Evolutionary conservation across 495 filamentous ascomycete genomes (phyloP), one percentile per base, ranked within the genome.

Genomic region (Neurospora cerealis): DNA sequence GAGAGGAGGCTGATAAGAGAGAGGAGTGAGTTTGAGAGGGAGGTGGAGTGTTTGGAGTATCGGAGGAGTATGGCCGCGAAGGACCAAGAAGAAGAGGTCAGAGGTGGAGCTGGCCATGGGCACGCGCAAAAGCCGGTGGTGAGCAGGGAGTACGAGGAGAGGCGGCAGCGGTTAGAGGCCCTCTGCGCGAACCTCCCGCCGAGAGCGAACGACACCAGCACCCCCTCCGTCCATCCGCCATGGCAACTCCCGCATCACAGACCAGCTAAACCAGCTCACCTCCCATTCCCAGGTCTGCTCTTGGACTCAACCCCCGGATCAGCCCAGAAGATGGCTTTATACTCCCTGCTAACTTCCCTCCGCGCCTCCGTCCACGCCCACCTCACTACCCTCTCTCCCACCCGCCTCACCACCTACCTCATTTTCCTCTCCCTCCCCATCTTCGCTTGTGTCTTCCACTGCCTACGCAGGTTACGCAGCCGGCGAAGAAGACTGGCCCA

Each of bases 291-390:
- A 54, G 69, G 71, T 24, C 38, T 73, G 24, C 6, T 74, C 74
- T 11, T 72, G 66, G 69, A 77, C 75, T 60, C 72, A 39, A 15
- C 66, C 71, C n/a, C 79, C 62, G 1, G 69, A 39, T 3, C 69
- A 70, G 3, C 79, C 77, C 70, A 78, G 76, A 40, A 74, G 72
- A 38, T 76, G 78, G 69, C 73, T 70, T 11, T 78, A 10, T 19
- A 11, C 1, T 15, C 5, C 8, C 28, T 19, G 9, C n/a, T 4
- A 6, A 0, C 72, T 11, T 75, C 4, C 46, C 73, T 42, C 73
- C 66, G 0, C 74, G 42, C 48, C 73, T 24, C 73, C 21, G 2
- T 66, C 73, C 40, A 46, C 71, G 15, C 39, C 7, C 62, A 21
- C 21, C 46, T 60, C 71, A 42, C 19, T 41, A 54, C 10, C 69